Percentiles rank a stretch among this genome's conserved stretches.
Conservation (phyloP, 2,329 filamentous ascomycete genomes). For the Neurospora sp. region DNA sequence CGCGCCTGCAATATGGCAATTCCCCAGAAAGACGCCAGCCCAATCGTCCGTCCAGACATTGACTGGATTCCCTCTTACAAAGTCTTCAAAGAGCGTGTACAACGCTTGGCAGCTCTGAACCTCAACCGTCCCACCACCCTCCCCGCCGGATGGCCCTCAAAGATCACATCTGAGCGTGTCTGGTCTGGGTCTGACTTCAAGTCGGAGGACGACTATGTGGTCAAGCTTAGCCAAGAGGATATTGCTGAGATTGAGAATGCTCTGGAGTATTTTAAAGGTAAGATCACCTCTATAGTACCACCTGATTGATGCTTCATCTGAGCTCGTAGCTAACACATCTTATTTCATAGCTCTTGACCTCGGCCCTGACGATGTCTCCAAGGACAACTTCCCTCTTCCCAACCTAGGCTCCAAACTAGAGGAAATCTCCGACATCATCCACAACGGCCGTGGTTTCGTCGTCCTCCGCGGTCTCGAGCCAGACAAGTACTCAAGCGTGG, state of each 20-base stretch:
- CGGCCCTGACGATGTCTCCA: slow-evolving; percentile 11
- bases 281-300: background rate
- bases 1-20: background rate
- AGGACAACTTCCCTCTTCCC: slow-evolving; percentile 16
- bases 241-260: slow-evolving; percentile 15
- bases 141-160: slow-evolving; percentile 13
- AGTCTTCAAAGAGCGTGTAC: slow-evolving; percentile 14
- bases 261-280: slow-evolving; percentile 16
- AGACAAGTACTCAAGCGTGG: slow-evolving; percentile 29
- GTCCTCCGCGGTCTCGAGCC: slow-evolving; percentile 35
- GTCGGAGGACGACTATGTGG: slow-evolving; percentile 12
- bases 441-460: slow-evolving; percentile 28
- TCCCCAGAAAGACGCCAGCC: background rate
- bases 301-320: background rate
- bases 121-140: slow-evolving; percentile 14
- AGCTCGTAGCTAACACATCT: background rate
- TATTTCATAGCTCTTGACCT: slow-evolving; percentile 2
- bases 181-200: slow-evolving; percentile 16
- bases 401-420: slow-evolving; percentile 10
- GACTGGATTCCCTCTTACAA: slow-evolving; percentile 17
- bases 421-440: slow-evolving; percentile 10
- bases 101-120: slow-evolving; percentile 8
- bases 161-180: slow-evolving; percentile 8
- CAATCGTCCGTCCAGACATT: slow-evolving; percentile 13
- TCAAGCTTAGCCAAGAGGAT: slow-evolving; percentile 12